A percentile compares a stretch with the other conserved stretches of the same genome.
Conservation (phyloP, 2,329 filamentous ascomycete species). For the Aspergillus novoparasiticus region DNA sequence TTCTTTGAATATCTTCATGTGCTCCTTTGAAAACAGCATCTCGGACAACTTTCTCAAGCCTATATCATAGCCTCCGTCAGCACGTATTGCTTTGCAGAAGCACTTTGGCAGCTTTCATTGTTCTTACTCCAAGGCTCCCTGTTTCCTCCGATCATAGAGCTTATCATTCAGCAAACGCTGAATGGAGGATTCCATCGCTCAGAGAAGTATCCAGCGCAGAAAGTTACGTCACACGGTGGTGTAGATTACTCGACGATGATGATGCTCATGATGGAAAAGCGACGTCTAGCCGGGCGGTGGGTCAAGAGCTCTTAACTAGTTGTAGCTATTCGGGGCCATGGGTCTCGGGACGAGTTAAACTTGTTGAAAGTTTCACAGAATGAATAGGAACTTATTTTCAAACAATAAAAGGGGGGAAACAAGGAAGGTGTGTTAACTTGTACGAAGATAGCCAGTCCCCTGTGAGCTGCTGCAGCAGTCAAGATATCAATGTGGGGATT, state of each 20-base stretch:
- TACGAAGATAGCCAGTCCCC: not conserved
- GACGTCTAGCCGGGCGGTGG: constrained; percentile 8
- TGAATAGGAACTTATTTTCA: not conserved
- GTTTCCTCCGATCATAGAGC: constrained; percentile 97
- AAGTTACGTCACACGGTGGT: constrained; percentile 15
- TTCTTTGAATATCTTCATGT: constrained; percentile 76
- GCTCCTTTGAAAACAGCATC: constrained; percentile 77
- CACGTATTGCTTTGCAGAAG: not conserved
- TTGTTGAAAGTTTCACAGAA: not conserved
- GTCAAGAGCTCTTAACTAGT: constrained; percentile 2
- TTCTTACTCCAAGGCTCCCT: constrained; percentile 89
- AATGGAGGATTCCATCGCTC: constrained; percentile 80
- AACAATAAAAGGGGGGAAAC: not conserved
- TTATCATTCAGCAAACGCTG: constrained; percentile 95
- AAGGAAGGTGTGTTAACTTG: not conserved
- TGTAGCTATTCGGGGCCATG: constrained; percentile 5
- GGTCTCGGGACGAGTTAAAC: not conserved
- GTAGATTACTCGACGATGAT: not conserved
- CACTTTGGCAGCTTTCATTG: constrained; percentile 7
- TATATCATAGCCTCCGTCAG: constrained; percentile 40
- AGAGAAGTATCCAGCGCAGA: constrained; percentile 22
- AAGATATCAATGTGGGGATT: constrained; percentile 13
- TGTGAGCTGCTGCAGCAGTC: not conserved
- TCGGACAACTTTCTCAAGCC: constrained; percentile 86
- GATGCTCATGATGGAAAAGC: constrained; percentile 3